Evolutionary conservation across 164 flowering plant species (phyloP).

Genomic region (Buxus sempervirens): DNA sequence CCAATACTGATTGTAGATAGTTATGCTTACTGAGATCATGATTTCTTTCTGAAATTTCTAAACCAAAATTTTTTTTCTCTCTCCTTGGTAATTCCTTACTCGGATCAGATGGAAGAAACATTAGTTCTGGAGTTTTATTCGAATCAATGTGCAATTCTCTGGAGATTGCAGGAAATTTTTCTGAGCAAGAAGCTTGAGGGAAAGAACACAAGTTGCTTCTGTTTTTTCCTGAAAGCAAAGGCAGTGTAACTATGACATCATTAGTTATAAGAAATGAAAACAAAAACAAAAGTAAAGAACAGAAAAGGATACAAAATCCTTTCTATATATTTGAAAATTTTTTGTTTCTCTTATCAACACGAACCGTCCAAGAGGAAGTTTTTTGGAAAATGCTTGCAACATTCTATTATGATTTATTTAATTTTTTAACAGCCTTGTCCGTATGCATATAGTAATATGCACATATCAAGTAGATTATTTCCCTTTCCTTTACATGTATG

Average conservation of each 20-base stretch:
- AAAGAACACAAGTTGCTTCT: constrained; percentile 10
- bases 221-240: constrained; percentile 33
- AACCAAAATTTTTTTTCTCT: constrained; percentile 33
- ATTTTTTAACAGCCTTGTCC: no score
- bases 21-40: constrained; percentile 10
- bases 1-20: constrained; percentile 13
- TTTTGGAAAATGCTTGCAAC: no score
- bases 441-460: not conserved
- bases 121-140: constrained; percentile 20
- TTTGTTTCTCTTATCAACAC: no score
- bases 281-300: not conserved
- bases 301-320: not conserved
- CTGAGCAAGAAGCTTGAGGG: constrained; percentile 7
- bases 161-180: constrained; percentile 16
- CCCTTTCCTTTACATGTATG: no score
- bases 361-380: not conserved
- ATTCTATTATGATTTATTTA: no score
- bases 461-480: not conserved
- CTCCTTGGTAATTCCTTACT: constrained; percentile 17
- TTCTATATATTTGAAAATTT: not conserved
- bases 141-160: constrained; percentile 25
- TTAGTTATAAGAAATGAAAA: not conserved
- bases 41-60: constrained; percentile 33
- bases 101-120: constrained; percentile 20
- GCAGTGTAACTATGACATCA: not conserved